These are phyloP conservation scores for Barbatosphaeria neglecta DNA, from an alignment of 495 filamentous ascomycete species.

Conservation along the genomic window DNA sequence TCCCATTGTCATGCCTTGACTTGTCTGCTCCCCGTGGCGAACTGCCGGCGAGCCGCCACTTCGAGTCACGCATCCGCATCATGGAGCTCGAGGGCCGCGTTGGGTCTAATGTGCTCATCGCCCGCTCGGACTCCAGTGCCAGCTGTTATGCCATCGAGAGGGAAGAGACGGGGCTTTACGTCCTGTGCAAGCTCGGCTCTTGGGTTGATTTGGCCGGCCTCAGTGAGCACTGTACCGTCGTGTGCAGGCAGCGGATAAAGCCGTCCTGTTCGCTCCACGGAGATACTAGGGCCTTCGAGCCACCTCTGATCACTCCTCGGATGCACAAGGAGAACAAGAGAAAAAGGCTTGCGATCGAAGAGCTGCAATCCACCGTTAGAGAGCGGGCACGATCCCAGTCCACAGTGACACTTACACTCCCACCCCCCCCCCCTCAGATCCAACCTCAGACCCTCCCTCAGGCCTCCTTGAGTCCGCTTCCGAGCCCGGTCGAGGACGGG, in stretches of 20 bases:
- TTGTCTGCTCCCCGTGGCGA: conserved; percentile 36
- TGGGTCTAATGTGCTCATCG: conserved; percentile 51
- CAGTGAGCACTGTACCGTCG: conserved; percentile 26
- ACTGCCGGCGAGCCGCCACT: conserved; percentile 41
- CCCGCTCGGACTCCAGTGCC: conserved; percentile 45
- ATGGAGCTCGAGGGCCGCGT: conserved; percentile 47
- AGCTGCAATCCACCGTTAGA: conserved; percentile 36
- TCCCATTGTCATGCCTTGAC: conserved; percentile 52
- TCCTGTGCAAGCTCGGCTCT: conserved; percentile 54
- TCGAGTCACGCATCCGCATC: conserved; percentile 48
- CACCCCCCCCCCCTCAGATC: conserved; percentile 1
- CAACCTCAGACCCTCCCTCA: too few relatives aligned
- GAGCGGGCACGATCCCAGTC: conserved; percentile 19
- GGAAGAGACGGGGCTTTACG: conserved; percentile 55
- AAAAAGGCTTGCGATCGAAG: conserved; percentile 39
- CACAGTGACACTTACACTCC: not conserved
- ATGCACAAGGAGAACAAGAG: conserved; percentile 34
- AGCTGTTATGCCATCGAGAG: conserved; percentile 61
- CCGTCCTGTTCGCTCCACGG: conserved; percentile 1
- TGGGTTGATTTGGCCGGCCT: conserved; percentile 49
- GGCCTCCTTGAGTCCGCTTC: not conserved
- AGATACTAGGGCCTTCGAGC: conserved; percentile 1
- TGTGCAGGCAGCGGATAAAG: conserved; percentile 15
- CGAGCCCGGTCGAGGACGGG: not conserved
- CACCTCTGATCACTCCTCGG: conserved; percentile 20